phyloP scores from a whole-genome alignment of 1,284 basidiomycete genomes.

The Puccinia coronata region DNA sequence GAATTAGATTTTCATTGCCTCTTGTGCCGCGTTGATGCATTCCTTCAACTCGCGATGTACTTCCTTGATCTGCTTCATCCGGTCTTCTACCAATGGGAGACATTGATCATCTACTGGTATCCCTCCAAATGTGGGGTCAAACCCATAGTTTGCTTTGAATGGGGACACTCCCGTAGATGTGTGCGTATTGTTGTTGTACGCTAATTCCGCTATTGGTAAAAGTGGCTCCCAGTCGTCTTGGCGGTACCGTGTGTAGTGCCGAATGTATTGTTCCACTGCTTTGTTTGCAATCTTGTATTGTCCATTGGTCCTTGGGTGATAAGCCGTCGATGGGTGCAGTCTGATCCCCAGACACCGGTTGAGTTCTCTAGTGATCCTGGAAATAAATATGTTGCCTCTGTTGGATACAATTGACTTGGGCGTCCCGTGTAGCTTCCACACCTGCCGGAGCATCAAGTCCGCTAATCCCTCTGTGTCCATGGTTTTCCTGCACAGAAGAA shows the following conservation, averaged over 20 bases:
- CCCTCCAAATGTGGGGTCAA: no score
- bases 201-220: constrained; percentile 42
- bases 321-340: not conserved
- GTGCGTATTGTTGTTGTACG: no score
- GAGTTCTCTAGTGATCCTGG: not conserved
- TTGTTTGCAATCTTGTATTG: constrained; percentile 20
- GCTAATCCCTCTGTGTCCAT: no score
- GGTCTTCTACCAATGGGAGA: no score
- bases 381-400: constrained; percentile 20
- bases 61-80: no score
- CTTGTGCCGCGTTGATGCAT: no score
- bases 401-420: not conserved
- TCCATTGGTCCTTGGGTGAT: constrained; percentile 21
- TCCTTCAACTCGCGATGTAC: no score
- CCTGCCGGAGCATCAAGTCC: no score
- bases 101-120: no score
- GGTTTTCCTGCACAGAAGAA: not conserved
- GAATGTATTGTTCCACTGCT: constrained; percentile 15
- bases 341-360: not conserved
- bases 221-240: constrained; percentile 30
- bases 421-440: not conserved
- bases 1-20: no score
- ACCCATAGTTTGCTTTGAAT: no score
- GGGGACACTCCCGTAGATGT: no score
- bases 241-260: constrained; percentile 37